Conservation (phyloP, 2,329 filamentous ascomycete genomes). For the Pestalotiopsis sp. region DNA sequence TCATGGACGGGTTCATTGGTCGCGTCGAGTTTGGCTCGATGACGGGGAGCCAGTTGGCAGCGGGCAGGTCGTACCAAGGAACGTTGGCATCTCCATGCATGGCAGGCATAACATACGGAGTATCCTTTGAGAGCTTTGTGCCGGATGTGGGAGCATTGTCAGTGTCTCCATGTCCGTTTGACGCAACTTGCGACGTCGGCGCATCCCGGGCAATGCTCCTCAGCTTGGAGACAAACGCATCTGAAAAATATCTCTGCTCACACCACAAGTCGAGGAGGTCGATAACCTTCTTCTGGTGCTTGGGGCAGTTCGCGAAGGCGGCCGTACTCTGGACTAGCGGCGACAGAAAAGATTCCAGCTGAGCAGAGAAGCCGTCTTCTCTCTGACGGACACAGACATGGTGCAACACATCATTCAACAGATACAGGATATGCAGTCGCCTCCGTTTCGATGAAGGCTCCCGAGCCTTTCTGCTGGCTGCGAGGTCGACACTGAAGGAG, state of each 20-base stretch:
- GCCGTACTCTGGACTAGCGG: constrained; percentile 64
- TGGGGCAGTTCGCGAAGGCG: constrained; percentile 62
- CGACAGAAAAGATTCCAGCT: constrained; percentile 61
- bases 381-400: constrained; percentile 60
- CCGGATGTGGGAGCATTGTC: constrained; percentile 21
- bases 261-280: constrained; percentile 72
- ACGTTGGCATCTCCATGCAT: constrained; percentile 74
- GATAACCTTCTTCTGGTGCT: constrained; percentile 66
- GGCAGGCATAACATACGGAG: constrained; percentile 72
- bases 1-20: constrained; percentile 71
- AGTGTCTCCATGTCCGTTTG: constrained; percentile 23
- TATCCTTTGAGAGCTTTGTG: constrained; percentile 52
- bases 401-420: constrained; percentile 78
- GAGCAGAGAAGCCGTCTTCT: constrained; percentile 53
- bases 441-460: constrained; percentile 66
- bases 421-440: constrained; percentile 75
- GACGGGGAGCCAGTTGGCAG: constrained; percentile 78
- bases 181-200: constrained; percentile 23
- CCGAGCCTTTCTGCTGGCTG: constrained; percentile 35
- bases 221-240: constrained; percentile 59
- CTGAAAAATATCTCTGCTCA: constrained; percentile 63
- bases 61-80: constrained; percentile 82
- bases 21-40: constrained; percentile 75
- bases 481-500: constrained; percentile 46
- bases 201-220: constrained; percentile 55